These are phyloP conservation scores for Earliella scabrosa DNA, from an alignment of 1,284 basidiomycete genomes.

Conservation along the genomic window DNA sequence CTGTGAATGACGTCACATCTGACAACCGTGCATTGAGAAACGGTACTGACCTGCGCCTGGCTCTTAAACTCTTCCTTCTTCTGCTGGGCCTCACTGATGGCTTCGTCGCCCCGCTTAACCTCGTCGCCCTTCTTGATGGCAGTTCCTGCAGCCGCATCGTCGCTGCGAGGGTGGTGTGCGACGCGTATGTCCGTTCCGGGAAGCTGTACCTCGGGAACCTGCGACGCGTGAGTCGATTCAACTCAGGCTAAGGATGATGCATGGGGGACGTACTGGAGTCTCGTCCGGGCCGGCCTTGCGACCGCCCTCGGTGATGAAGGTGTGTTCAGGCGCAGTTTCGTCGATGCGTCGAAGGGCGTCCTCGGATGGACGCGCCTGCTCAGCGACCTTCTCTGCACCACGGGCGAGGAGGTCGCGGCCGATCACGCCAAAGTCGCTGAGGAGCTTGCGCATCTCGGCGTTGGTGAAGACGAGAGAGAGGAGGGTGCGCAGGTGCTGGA, in stretches of 20 bases:
- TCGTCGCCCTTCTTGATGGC: constrained; percentile 39
- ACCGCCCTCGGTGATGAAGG: constrained; percentile 59
- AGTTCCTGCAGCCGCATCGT: constrained; percentile 29
- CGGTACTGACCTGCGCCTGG: constrained; percentile 27
- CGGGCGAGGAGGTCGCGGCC: constrained; percentile 88
- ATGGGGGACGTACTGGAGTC: constrained; percentile 36
- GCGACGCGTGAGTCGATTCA: neutral
- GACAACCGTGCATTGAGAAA: too few species aligned
- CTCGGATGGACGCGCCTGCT: constrained; percentile 68
- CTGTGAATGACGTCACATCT: constrained; percentile 1
- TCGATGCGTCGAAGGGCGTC: constrained; percentile 72
- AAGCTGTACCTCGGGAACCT: constrained; percentile 51
- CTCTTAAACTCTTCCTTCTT: constrained; percentile 24
- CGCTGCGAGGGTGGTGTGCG: constrained; percentile 48
- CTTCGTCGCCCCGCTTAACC: constrained; percentile 36
- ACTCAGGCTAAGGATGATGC: constrained; percentile 40
- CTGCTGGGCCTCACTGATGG: constrained; percentile 24
- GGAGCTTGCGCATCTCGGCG: constrained; percentile 88
- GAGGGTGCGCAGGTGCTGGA: constrained; percentile 83
- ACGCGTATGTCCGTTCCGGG: constrained; percentile 47
- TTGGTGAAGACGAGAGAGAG: constrained; percentile 87
- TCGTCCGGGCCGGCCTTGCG: constrained; percentile 42
- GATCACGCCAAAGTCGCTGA: constrained; percentile 81
- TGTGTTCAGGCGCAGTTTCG: constrained; percentile 66
- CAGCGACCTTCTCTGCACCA: constrained; percentile 77